Evolutionary conservation across 805 yeast species (phyloP), one percentile per base, ranked within the genome.

Genomic region (Schwanniomyces yamadae): DNA sequence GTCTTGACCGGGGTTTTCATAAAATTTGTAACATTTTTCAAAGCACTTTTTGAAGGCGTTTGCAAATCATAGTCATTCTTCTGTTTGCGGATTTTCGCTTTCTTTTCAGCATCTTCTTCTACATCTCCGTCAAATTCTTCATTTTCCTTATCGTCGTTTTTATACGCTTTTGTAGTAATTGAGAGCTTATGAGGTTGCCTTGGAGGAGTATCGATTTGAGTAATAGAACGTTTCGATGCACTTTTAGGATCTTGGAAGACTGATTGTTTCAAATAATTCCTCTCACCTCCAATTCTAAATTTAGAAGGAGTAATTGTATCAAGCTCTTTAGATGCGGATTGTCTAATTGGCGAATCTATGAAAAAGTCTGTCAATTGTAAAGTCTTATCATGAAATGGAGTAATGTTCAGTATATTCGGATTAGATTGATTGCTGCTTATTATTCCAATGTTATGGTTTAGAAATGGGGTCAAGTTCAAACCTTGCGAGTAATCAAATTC

Each of bases 361-460:
- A 66, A 67, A 34, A 68, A 67, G 44, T 68, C 73, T 5, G 67
- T 50, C 28, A 67, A 47, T 38, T 63, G 72, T 38, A 65, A 50
- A 3, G 69, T 55, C 44, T 63, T 66, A 37, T 67, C 72, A 42
- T 63, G 67, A 40, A 60, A 63, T 3, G 73, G 73, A n/a, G 73
- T 68, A 39, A 66, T 54, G 31, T 54, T 57, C 29, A 48, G 52
- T 29, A 59, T 42, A 18, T 53, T 57, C 20, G 46, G 37, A 24
- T 16, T 33, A 6, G 41, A 34, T 5, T 33, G 35, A 14, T 34
- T 30, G 18, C 50, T 40, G 35, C 49, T 51, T 31, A 52, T 37
- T 28, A 58, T 45, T 33, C 58, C 60, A 10, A 50, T 32, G 37
- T 53, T 55, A 37, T 66, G 71, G 30, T 65, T 61, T 31, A 66